A percentile compares a stretch with the other conserved stretches of the same genome.
Conservation (phyloP, 1,284 basidiomycete species). For the Irpex sp. region DNA sequence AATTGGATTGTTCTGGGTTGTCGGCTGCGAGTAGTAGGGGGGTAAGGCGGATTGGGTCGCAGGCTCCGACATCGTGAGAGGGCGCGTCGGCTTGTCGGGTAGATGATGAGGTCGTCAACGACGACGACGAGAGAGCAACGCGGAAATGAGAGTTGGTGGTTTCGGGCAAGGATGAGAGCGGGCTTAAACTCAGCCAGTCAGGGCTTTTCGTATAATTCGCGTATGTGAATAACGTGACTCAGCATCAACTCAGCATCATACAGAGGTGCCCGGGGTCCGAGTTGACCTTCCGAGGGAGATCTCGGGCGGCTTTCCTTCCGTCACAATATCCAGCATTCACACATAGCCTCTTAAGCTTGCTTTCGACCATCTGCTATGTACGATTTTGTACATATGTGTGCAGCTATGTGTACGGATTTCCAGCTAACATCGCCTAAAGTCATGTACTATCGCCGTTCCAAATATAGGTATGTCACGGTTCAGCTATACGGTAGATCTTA, state of each 20-base stretch:
- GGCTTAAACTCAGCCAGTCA: conserved; percentile 11
- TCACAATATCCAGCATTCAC: neutral
- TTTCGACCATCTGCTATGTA: neutral
- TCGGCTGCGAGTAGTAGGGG: conserved; percentile 13
- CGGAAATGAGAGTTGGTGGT: conserved; percentile 10
- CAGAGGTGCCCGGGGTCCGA: neutral
- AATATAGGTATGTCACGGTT: neutral
- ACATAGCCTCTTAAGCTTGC: neutral
- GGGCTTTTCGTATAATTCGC: conserved; percentile 6
- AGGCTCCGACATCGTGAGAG: conserved; percentile 3
- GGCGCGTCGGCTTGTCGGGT: neutral
- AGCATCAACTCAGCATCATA: conserved; percentile 1
- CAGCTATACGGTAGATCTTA: neutral
- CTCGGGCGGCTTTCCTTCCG: neutral
- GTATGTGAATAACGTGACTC: conserved; percentile 14
- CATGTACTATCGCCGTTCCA: neutral
- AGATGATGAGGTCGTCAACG: conserved; percentile 11
- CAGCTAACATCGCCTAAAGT: neutral
- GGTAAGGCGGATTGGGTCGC: conserved; percentile 11
- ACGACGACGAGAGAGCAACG: conserved; percentile 9
- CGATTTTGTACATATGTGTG: neutral
- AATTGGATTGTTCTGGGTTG: conserved; percentile 26
- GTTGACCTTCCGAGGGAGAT: neutral
- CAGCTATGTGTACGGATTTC: neutral
- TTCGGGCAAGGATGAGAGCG: conserved; percentile 11